Base-by-base conservation (phyloP, 1,139 yeast species). In the Suhomyces guaymorum region DNA sequence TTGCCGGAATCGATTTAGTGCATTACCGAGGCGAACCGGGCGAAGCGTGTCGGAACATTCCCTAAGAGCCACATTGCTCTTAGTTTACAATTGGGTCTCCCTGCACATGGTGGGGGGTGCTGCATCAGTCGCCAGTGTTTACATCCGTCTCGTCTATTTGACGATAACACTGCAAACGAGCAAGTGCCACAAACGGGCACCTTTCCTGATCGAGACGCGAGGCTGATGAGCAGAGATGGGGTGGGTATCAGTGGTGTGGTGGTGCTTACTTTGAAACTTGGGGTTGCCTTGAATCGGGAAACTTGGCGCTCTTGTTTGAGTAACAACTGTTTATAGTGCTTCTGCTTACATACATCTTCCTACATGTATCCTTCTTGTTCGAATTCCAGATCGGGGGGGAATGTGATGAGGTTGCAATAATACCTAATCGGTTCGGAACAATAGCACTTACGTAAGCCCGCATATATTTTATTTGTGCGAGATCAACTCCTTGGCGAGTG, bases 1-100 rank as follows among this genome's bases (percentile, higher is more conserved):
- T 32, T 27, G 26, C 31, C 35, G 20, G n/a, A 22, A 16, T 15
- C 18, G 18, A 28, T 24, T 22, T 22, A 14, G 18, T 15, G 13
- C 8, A 10, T 26, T 32, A 26, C 35, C 35, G 35, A 32, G 30
- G 7, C 7, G 8, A 17, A 6, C 19, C 8, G 26, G 26, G 14
- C 26, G 14, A 24, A 11, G 26, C 35, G 7, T 17, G 4, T n/a
- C 8, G 18, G 10, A 24, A 7, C 30, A 27, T 27, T 27, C 24
- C 17, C 7, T n/a, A 16, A 12, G 12, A 27, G 30, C 30, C 30
- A 27, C 30, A 19, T 10, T 12, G 15, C 15, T 11, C 15, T 10
- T 15, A 15, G 15, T 7, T 12, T 7, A 12, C 3, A 24, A 24
- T 13, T 24, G 26, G 9, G 15, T 15, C 11, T 11, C 9, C 26